Percentiles rank a stretch among this genome's conserved stretches.
phyloP scores from a whole-genome alignment of 306 rosid genomes.

The Arachis hypogaea region DNA sequence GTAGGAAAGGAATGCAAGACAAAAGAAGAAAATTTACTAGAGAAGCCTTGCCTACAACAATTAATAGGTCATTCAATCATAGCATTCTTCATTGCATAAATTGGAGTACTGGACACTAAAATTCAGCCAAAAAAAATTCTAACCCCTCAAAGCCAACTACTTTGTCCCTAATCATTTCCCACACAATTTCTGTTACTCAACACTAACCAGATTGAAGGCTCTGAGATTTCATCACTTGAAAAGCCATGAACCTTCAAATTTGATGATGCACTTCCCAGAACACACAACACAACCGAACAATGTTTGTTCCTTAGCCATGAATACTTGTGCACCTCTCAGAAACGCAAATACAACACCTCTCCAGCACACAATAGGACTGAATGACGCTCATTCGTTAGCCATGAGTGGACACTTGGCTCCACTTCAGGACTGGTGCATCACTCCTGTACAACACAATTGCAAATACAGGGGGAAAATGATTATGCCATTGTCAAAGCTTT shows the following conservation, averaged over 20 bases:
- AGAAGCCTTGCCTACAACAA: slow-evolving; percentile 7
- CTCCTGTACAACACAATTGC: slow-evolving; percentile 99
- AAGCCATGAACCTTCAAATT: slow-evolving; percentile 58
- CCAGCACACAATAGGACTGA: slow-evolving; percentile 52
- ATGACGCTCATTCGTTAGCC: slow-evolving; percentile 69
- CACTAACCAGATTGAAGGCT: slow-evolving; percentile 50
- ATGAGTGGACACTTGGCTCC: slow-evolving; percentile 89
- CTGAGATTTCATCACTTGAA: slow-evolving; percentile 47
- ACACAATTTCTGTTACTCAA: slow-evolving; percentile 56
- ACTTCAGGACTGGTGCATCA: slow-evolving; percentile 77
- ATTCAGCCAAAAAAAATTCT: slow-evolving; percentile 41
- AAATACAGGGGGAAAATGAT: slow-evolving; percentile 99
- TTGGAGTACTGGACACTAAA: slow-evolving; percentile 46
- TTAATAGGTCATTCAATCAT: slow-evolving; percentile 21
- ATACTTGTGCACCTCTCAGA: slow-evolving; percentile 72
- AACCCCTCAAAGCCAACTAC: slow-evolving; percentile 39
- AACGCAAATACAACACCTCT: slow-evolving; percentile 91
- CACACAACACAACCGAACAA: slow-evolving; percentile 54
- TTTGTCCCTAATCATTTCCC: slow-evolving; percentile 55
- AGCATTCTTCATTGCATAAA: slow-evolving; percentile 29
- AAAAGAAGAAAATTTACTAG: slow-evolving; percentile 3
- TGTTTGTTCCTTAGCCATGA: slow-evolving; percentile 74
- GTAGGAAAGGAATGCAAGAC: slow-evolving; percentile 8
- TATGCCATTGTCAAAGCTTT: slow-evolving; percentile 96
- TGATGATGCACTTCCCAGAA: slow-evolving; percentile 56